Base-by-base conservation (phyloP, 108 stramenopile genomes). In the Cyclotella sp. region DNA sequence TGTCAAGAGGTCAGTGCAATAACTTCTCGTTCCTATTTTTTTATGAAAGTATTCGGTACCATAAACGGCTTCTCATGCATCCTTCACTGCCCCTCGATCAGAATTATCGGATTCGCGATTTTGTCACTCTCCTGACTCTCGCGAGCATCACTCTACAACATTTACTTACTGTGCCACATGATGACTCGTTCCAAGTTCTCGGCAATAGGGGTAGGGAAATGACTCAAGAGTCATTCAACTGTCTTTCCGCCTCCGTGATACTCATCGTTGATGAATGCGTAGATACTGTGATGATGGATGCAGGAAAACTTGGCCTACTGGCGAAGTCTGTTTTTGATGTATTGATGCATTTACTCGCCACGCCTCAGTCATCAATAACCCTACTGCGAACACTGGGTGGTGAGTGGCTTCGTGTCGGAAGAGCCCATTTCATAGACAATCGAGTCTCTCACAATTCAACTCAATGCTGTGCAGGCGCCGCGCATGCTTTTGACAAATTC, bases 141-240 rank as follows among this genome's bases (percentile, higher is more conserved):
- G 66, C 89, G 26, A 85, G 85, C 60, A 73, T 88, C 12, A 90
- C 94, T 11, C 88, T 88, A 54, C 94, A 95, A 65, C 80, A 86
- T 52, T 89, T 93, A 64, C 84, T 34, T 5, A 34, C 89, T 63
- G 84, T 86, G 42, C 84, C 79, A 16, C n/a, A 39, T 51, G 51
- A 60, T 26, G 61, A 73, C 53, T 68, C 64, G 40, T 63, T 77
- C 44, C 64, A 34, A 4, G 67, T 73, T 18, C 47, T 83, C 12
- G 82, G 72, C 42, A 76, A 72, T 55, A 29, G 71, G 58, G 54
- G 72, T 27, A 83, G 77, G 22, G 82, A 83, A 60, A 62, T 96
- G 11, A 78, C 89, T 1, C 95, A 96, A 79, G 95, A 96, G 77
- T 79, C 86, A 24, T 96, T 91, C 76, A 96, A 93, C 73, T 91